Conservation (phyloP, 345 rosid species). For the Combretum micranthum region DNA sequence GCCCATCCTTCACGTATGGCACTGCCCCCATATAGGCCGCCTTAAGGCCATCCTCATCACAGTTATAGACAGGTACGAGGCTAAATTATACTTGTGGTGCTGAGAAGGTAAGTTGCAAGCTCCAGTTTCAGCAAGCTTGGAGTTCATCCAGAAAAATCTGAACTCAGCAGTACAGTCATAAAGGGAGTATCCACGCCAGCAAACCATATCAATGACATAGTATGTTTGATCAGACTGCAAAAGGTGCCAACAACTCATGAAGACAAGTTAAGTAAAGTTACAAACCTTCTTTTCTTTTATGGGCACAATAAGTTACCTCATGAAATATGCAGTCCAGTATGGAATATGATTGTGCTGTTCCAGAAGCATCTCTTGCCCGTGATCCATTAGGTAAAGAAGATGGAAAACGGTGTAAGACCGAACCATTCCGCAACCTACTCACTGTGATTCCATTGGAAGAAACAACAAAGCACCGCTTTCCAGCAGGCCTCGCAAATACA, state of each 20-base stretch:
- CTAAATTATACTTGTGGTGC: slow-evolving; percentile 65
- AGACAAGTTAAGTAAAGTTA: not conserved
- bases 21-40: slow-evolving; percentile 51
- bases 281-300: not conserved
- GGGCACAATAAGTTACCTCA: slow-evolving; percentile 39
- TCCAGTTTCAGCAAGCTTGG: slow-evolving; percentile 84
- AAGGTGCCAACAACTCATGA: not conserved
- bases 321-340: slow-evolving; percentile 95
- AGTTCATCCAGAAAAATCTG: slow-evolving; percentile 84
- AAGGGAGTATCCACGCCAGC: slow-evolving; percentile 89
- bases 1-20: slow-evolving; percentile 81
- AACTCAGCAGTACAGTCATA: slow-evolving; percentile 91
- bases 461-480: slow-evolving; percentile 84
- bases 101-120: slow-evolving; percentile 72
- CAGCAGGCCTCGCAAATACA: slow-evolving; percentile 79
- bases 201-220: slow-evolving; percentile 85
- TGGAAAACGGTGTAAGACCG: slow-evolving; percentile 71
- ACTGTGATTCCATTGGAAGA: slow-evolving; percentile 72
- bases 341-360: slow-evolving; percentile 65
- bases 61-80: slow-evolving; percentile 47
- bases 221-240: slow-evolving; percentile 79
- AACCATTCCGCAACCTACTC: slow-evolving; percentile 71
- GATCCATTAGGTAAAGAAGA: slow-evolving; percentile 85
- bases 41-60: slow-evolving; percentile 66
- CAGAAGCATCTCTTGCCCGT: slow-evolving; percentile 48